A percentile compares a stretch with the other conserved stretches of the same genome.
Conservation (phyloP, 129 eudicot species). For the Deinandra increscens region DNA sequence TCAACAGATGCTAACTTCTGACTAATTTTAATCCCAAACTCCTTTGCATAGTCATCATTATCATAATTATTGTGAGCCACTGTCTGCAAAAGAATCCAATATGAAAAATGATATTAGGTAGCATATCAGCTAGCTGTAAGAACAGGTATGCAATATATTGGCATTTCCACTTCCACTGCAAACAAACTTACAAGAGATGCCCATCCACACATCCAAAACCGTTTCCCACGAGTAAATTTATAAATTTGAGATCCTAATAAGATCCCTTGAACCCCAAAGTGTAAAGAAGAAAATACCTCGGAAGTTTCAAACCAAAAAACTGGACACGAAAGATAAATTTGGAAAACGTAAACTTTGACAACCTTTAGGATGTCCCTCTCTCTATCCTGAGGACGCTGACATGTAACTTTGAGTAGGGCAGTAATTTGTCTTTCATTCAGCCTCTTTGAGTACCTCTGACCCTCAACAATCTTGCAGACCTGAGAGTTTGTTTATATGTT, state of each 20-base stretch:
- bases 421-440: slow-evolving; percentile 83
- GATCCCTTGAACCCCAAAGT: neutral
- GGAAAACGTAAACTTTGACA: slow-evolving; percentile 1
- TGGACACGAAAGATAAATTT: neutral
- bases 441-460: slow-evolving; percentile 86
- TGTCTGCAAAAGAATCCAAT: slow-evolving; percentile 46
- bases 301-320: neutral
- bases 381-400: slow-evolving; percentile 88
- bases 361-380: slow-evolving; percentile 82
- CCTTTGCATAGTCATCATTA: slow-evolving; percentile 78
- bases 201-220: neutral
- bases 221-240: neutral
- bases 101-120: slow-evolving; percentile 2
- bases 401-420: slow-evolving; percentile 81
- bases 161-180: neutral
- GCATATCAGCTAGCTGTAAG: neutral
- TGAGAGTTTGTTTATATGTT: slow-evolving; percentile 22
- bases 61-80: slow-evolving; percentile 69
- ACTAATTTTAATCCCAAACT: slow-evolving; percentile 81
- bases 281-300: neutral
- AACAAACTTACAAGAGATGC: neutral
- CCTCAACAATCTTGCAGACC: slow-evolving; percentile 97
- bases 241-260: neutral
- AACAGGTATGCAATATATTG: neutral
- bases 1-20: slow-evolving; percentile 72